A percentile compares a stretch with the other conserved stretches of the same genome.
These are phyloP conservation scores for Elsinoe ampelina DNA, from an alignment of 2,329 filamentous ascomycete species.

Conservation along the genomic window DNA sequence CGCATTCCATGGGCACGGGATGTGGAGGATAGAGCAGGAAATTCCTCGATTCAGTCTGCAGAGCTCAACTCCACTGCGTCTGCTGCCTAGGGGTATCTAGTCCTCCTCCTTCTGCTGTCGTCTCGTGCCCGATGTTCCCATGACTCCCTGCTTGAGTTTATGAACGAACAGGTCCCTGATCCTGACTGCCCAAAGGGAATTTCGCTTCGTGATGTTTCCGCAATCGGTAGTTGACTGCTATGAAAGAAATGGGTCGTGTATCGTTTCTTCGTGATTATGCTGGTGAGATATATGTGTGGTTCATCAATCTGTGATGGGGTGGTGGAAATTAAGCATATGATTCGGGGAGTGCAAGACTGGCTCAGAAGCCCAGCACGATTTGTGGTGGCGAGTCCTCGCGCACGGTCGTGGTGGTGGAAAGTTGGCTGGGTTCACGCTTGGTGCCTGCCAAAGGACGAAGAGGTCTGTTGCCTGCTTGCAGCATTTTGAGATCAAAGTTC, in stretches of 20 bases:
- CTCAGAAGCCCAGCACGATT: constrained; percentile 1
- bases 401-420: constrained; percentile 8
- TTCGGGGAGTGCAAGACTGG: too few species aligned
- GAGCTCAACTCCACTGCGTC: background rate
- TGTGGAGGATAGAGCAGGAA: background rate
- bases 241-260: background rate
- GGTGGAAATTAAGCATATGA: background rate
- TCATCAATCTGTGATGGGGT: background rate
- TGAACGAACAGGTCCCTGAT: background rate
- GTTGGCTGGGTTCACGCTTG: constrained; percentile 7
- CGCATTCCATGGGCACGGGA: too few species aligned
- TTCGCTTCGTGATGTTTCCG: constrained; percentile 2
- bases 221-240: background rate
- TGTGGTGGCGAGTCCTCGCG: background rate
- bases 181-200: background rate
- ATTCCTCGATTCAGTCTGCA: background rate
- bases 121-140: background rate
- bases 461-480: background rate
- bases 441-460: background rate
- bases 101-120: background rate
- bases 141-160: background rate
- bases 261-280: background rate
- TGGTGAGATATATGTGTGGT: background rate
- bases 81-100: constrained; percentile 6
- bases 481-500: background rate